Base-by-base conservation (phyloP, 139 green algal species). In the Nannochloris sp. region DNA sequence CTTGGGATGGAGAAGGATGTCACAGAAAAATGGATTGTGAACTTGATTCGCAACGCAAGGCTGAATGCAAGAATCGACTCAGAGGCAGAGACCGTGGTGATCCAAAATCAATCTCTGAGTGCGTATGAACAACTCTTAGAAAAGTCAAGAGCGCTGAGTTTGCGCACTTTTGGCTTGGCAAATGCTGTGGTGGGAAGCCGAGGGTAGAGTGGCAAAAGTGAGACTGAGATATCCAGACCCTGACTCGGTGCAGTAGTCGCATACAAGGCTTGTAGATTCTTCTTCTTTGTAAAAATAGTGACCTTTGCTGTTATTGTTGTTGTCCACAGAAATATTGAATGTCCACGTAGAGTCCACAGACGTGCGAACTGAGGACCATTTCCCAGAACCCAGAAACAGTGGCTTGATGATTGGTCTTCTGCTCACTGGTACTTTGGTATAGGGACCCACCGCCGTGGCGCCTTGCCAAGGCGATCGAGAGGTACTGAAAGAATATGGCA, bases 31-130 rank as follows among this genome's bases (percentile, higher is more conserved):
- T 99, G 94, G 94, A 93, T 97, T 55, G 80, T 90, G 48, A 92
- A 94, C 77, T 79, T 97, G 20, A 95, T 97, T 70, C 78, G 84
- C 17, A 90, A 88, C 56, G 87, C 89, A 5, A 80, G 89, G 53
- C 84, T 98, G 6, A 93, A 98, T 63, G 93, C 93, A 28, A 95
- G 94, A 78, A 97, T 99, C 36, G 93, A 99, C 76, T 84, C 76
- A 46, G 79, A 96, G 69, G 78, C 77, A 10, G 89, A 91, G 49
- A 97, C 90, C 2, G 89, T 98, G 17, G 85, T 97, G 3, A 98
- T 99, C 90, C 82, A 82, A 44, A 81, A 76, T 46, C 67, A 86
- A 61, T 70, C 75, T 28, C 59, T 79, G 56, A 85, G 71, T 49
- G 69, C 86, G 56, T 83, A 88, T 63, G 85, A 88, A 70, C 63